Percentiles rank a stretch among this genome's conserved stretches.
Evolutionary conservation across 768 basidiomycete genomes (phyloP).

Genomic region (Suillus subluteus): DNA sequence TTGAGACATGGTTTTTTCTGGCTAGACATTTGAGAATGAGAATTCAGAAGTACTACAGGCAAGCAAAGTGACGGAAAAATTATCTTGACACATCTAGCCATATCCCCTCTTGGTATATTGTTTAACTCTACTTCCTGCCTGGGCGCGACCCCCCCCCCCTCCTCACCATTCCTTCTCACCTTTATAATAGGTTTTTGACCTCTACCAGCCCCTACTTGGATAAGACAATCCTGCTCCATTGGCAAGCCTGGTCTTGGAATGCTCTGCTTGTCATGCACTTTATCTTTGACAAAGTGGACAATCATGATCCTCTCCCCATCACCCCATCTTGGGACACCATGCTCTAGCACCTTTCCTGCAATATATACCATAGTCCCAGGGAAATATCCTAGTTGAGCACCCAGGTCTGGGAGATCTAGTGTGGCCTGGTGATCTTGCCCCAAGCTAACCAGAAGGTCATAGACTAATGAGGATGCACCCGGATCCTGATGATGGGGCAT

Average conservation of each 20-base stretch:
- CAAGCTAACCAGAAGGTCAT: too few relatives aligned
- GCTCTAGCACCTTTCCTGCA: background rate
- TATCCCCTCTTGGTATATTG: background rate
- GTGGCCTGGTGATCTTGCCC: too few relatives aligned
- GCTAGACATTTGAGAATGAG: background rate
- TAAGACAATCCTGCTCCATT: conserved; percentile 1
- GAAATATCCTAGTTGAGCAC: too few relatives aligned
- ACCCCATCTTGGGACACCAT: background rate
- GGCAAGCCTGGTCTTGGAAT: background rate
- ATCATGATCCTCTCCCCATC: conserved; percentile 1
- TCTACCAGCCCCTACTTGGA: conserved; percentile 1
- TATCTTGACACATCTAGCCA: background rate
- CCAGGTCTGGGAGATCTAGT: too few relatives aligned
- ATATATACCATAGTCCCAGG: conserved; percentile 7
- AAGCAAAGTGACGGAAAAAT: background rate
- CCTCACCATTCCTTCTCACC: too few relatives aligned
- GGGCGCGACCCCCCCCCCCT: too few relatives aligned
- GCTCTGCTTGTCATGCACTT: conserved; percentile 2
- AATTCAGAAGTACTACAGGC: background rate
- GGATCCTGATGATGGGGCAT: too few relatives aligned
- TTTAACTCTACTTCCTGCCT: background rate
- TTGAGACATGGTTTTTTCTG: background rate
- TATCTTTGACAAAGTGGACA: conserved; percentile 4
- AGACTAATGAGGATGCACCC: too few relatives aligned
- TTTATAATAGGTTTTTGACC: background rate